phyloP scores from a whole-genome alignment of 164 flowering plant genomes.

The Liquidambar formosana region DNA sequence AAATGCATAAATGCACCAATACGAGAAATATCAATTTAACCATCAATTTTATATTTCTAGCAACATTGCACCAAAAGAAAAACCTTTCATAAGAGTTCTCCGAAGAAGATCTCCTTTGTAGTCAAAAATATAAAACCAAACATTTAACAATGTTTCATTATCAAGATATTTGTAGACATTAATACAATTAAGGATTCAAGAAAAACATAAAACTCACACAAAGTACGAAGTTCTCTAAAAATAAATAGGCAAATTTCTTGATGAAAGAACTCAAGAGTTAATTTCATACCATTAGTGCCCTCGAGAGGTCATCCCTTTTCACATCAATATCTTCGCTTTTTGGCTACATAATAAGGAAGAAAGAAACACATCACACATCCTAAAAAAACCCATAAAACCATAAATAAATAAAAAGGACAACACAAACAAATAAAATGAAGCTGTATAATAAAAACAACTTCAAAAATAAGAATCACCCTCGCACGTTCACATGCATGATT shows the following conservation, averaged over 20 bases:
- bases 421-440: no score
- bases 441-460: no score
- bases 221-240: neutral
- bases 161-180: neutral
- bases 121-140: neutral
- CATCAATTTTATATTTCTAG: neutral
- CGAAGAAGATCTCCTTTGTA: neutral
- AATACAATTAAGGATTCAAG: neutral
- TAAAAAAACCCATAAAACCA: no score
- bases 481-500: no score
- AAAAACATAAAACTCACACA: neutral
- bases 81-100: neutral
- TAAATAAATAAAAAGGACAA: no score
- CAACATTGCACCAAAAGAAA: neutral
- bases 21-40: no score
- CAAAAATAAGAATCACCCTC: no score
- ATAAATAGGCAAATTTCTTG: neutral
- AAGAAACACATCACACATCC: slow-evolving; percentile 10
- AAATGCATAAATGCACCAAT: no score
- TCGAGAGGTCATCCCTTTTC: slow-evolving; percentile 77
- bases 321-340: slow-evolving; percentile 56
- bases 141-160: neutral
- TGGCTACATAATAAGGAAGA: slow-evolving; percentile 41
- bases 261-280: neutral
- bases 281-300: slow-evolving; percentile 80